phyloP scores from a whole-genome alignment of 805 yeast species.

The Jamesozyma jinghongensis region DNA sequence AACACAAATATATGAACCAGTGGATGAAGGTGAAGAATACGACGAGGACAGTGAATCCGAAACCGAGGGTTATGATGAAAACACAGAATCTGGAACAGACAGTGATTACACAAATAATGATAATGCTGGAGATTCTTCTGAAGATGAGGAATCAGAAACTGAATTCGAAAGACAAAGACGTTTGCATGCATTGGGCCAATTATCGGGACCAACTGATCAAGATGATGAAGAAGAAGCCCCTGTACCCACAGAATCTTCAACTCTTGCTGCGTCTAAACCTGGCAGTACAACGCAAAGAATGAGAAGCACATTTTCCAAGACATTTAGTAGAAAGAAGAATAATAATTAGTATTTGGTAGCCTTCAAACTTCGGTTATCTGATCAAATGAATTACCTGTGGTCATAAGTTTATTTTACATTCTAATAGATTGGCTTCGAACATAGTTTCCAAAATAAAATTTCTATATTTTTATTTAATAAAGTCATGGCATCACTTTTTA shows the following conservation, averaged over 20 bases:
- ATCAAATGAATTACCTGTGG: no score
- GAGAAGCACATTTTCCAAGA: conserved; percentile 12
- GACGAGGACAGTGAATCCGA: conserved; percentile 2
- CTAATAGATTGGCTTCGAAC: no score
- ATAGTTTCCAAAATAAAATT: no score
- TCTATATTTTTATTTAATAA: no score
- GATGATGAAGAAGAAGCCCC: conserved; percentile 42
- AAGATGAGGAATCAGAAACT: conserved; percentile 39
- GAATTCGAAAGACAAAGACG: conserved; percentile 59
- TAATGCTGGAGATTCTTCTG: conserved; percentile 15
- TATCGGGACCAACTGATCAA: conserved; percentile 32
- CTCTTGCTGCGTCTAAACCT: conserved; percentile 2
- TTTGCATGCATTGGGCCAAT: conserved; percentile 45
- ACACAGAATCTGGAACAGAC: conserved; percentile 14
- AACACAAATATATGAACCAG: conserved; percentile 1
- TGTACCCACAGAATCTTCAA: neutral
- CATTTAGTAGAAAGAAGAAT: conserved; percentile 6
- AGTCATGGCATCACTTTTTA: no score
- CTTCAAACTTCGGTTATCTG: neutral
- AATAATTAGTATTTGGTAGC: neutral
- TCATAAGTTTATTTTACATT: no score
- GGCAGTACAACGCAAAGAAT: conserved; percentile 10
- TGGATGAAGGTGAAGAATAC: conserved; percentile 1
- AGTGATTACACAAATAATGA: conserved; percentile 9
- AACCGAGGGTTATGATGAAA: conserved; percentile 18